Evolutionary conservation across 306 rosid genomes (phyloP), one percentile per base, ranked within the genome.

Genomic region (Castanopsis chinensis): DNA sequence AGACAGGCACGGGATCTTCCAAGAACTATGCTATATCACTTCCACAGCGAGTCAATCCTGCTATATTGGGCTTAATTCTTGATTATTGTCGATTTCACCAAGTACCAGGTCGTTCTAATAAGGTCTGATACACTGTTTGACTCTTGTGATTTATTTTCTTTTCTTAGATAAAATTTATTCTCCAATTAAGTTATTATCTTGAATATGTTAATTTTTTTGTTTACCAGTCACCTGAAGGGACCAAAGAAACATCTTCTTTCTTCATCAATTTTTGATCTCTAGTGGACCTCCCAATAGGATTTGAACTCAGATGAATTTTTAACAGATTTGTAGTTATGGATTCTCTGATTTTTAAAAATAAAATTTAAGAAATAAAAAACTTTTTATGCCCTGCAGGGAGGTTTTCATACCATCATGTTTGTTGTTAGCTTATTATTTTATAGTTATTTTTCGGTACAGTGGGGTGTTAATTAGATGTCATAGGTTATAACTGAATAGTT

Each of bases 51-150:
- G 98, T 93, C 71, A 90, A 84, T 83, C 92, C 97, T 53, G 89
- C 93, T 28, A 89, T 89, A 43, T 89, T 93, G 88, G 93, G 92
- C 68, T 84, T 92, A 81, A 87, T 93, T 67, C 97, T 91, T 57
- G 98, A 93, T 79, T 91, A 93, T 58, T 93, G 97, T 52, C 90
- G 89, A 76, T 93, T 91, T 76, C 95, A 93, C 84, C 98, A 90
- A 90, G 88, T 89, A 80, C 84, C 92, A 13, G 97, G 97, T 37
- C 97, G 56, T 76, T 93, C 98, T 71, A 93, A 91, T 81, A 93
- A 91, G 93, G 98, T 93, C 61, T 69, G 83, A 67, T 76, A 33
- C 56, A 23, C 61, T 25, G 70, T 85, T 60, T 57, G 53, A 11
- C 56, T 76, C 32, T 19, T 72, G 71, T 55, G 60, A 64, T 79